A percentile compares a stretch with the other conserved stretches of the same genome.
Conservation (phyloP, 139 green algal species). For the Chlamydomonas sphaeroides region DNA sequence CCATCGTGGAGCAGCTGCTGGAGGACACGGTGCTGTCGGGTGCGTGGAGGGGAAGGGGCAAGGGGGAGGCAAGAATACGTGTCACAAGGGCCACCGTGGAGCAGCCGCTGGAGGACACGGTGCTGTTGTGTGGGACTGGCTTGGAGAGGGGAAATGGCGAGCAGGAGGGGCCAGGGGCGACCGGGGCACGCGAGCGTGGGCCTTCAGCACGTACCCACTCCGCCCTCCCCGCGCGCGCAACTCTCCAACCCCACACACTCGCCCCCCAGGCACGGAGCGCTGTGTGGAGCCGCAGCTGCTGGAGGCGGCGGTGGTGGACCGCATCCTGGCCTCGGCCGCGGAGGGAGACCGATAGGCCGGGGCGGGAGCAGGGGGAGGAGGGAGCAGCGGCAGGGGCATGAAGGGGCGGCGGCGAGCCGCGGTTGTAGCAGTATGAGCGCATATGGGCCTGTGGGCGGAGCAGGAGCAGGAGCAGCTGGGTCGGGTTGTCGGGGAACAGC, state of each 20-base stretch:
- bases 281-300: slow-evolving; percentile 76
- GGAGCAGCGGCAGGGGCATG: too few species aligned
- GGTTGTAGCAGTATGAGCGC: too few species aligned
- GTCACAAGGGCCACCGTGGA: slow-evolving; percentile 54
- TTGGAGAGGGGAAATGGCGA: not conserved
- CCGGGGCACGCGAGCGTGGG: too few species aligned
- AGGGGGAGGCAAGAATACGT: not conserved
- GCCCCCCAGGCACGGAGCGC: slow-evolving; percentile 73
- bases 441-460: too few species aligned
- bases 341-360: not conserved
- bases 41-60: not conserved
- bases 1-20: slow-evolving; percentile 66
- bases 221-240: too few species aligned
- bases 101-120: slow-evolving; percentile 82
- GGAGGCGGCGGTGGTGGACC: slow-evolving; percentile 77
- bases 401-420: too few species aligned
- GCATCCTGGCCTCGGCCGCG: slow-evolving; percentile 58
- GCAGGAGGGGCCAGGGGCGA: not conserved
- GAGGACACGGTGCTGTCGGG: slow-evolving; percentile 78
- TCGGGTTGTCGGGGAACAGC: too few species aligned
- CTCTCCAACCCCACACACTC: too few species aligned
- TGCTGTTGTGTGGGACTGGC: slow-evolving; percentile 39
- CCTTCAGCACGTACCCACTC: too few species aligned
- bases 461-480: too few species aligned
- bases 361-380: too few species aligned